Evolutionary conservation across 164 flowering plant genomes (phyloP).

Genomic region (Nymphaea colorata): DNA sequence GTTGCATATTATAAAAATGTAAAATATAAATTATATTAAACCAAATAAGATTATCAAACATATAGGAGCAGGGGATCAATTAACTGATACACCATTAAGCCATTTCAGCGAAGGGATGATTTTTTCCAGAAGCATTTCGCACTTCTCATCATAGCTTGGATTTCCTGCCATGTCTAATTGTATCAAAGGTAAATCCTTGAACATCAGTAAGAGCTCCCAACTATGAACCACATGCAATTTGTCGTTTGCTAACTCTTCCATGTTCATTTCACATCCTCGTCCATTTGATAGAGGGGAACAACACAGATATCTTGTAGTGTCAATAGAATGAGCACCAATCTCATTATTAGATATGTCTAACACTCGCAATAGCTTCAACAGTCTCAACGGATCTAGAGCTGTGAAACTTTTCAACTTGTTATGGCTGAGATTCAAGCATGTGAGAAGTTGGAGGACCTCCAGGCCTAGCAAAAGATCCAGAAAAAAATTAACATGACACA

Average conservation of each 20-base stretch:
- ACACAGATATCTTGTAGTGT: constrained; percentile 61
- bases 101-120: constrained; percentile 47
- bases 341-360: constrained; percentile 70
- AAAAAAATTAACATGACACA: not conserved
- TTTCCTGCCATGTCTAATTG: constrained; percentile 66
- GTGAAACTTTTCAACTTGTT: constrained; percentile 58
- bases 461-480: constrained; percentile 39
- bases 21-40: too few relatives aligned
- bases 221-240: constrained; percentile 12
- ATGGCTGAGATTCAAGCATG: constrained; percentile 57
- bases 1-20: too few relatives aligned
- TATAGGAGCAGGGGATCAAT: not conserved
- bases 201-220: constrained; percentile 57
- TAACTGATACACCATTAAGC: constrained; percentile 37
- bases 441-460: constrained; percentile 74
- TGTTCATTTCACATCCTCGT: constrained; percentile 18
- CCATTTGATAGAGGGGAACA: constrained; percentile 64
- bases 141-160: constrained; percentile 34
- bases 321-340: constrained; percentile 67
- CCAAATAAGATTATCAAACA: too few relatives aligned
- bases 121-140: constrained; percentile 30
- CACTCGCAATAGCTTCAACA: constrained; percentile 39
- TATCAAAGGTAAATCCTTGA: constrained; percentile 40
- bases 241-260: constrained; percentile 14
- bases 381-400: constrained; percentile 62